Evolutionary conservation across 805 yeast species (phyloP).

Genomic region (Wickerhamiella qilinensis): DNA sequence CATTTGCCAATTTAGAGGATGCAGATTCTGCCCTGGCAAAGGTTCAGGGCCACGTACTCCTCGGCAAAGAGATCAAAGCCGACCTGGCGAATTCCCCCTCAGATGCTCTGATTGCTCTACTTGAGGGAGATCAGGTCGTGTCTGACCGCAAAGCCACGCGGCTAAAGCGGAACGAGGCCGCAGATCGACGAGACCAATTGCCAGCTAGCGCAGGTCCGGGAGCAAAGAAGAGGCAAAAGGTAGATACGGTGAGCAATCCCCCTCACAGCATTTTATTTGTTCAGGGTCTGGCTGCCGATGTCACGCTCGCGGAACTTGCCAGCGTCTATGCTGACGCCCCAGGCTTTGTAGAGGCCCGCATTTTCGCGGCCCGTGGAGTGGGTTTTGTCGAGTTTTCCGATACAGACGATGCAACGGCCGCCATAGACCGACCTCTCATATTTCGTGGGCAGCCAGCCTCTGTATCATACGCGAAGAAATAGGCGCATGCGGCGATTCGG

Average conservation of each 20-base stretch:
- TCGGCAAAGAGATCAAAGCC: conserved; percentile 34
- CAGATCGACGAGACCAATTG: neutral
- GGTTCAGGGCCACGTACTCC: conserved; percentile 27
- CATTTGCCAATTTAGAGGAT: conserved; percentile 28
- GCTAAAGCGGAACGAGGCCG: neutral
- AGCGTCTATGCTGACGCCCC: conserved; percentile 31
- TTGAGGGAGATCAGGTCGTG: neutral
- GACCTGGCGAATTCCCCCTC: conserved; percentile 9
- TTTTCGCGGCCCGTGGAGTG: conserved; percentile 49
- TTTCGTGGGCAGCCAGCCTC: conserved; percentile 1
- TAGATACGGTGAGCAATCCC: conserved; percentile 21
- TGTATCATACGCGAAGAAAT: conserved; percentile 14
- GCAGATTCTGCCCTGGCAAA: conserved; percentile 30
- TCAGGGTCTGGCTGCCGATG: conserved; percentile 39
- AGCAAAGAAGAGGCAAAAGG: conserved; percentile 3
- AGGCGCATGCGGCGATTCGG: neutral
- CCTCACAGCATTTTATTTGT: conserved; percentile 57
- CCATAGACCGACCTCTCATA: conserved; percentile 1
- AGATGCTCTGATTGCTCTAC: neutral
- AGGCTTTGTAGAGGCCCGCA: conserved; percentile 54
- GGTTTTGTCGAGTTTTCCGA: conserved; percentile 64
- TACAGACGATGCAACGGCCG: conserved; percentile 8
- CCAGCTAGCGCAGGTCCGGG: conserved; percentile 1
- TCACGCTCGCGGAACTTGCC: conserved; percentile 27
- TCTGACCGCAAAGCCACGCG: neutral